A percentile compares a stretch with the other conserved stretches of the same genome.
Evolutionary conservation across 345 rosid species (phyloP).

Genomic region (Syzygium aqueum): DNA sequence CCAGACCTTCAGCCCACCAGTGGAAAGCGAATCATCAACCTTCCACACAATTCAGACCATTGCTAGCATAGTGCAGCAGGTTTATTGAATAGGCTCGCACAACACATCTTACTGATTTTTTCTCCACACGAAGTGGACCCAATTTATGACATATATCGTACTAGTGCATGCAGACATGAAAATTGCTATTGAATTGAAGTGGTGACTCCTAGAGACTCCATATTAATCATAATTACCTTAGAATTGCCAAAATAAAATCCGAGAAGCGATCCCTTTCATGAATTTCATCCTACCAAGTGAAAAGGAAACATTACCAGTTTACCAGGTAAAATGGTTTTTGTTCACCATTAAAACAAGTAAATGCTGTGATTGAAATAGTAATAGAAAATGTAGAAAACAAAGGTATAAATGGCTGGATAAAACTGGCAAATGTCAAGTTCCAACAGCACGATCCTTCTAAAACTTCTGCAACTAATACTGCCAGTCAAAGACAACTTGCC

Average conservation of each 20-base stretch:
- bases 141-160: neutral
- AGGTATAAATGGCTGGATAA: neutral
- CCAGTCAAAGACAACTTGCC: neutral
- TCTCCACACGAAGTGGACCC: neutral
- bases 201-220: neutral
- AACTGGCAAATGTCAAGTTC: neutral
- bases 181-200: neutral
- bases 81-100: neutral
- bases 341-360: neutral
- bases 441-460: neutral
- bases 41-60: neutral
- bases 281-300: slow-evolving; percentile 77
- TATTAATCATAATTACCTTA: slow-evolving; percentile 41
- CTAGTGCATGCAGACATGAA: neutral
- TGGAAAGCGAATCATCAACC: neutral
- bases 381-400: neutral
- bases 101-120: neutral
- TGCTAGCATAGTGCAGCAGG: neutral
- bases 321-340: neutral
- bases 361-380: neutral
- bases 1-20: neutral
- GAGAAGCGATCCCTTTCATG: slow-evolving; percentile 96
- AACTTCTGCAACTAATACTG: neutral
- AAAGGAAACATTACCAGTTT: slow-evolving; percentile 4
- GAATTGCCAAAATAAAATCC: slow-evolving; percentile 86